Conservation (phyloP, 345 rosid genomes). For the Raphanus sativus region DNA sequence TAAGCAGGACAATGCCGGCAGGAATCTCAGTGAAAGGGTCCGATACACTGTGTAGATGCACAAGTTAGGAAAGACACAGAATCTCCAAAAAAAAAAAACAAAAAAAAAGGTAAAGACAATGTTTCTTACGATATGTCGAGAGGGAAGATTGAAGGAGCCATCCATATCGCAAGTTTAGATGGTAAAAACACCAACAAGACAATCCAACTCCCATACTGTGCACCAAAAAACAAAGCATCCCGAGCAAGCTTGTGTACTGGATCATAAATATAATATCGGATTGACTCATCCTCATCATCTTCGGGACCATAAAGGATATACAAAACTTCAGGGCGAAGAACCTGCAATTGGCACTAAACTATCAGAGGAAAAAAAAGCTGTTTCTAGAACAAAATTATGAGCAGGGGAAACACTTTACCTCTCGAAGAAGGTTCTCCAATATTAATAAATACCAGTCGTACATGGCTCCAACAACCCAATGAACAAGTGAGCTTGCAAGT, state of each 20-base stretch:
- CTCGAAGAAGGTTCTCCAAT: slow-evolving; percentile 97
- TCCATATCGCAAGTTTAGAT: slow-evolving; percentile 88
- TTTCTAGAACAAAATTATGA: background rate
- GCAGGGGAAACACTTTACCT: slow-evolving; percentile 53
- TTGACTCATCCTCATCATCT: slow-evolving; percentile 37
- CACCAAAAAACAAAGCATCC: slow-evolving; percentile 86
- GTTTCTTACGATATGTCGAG: slow-evolving; percentile 85
- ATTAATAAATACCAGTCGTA: slow-evolving; percentile 92
- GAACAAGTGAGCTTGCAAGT: slow-evolving; percentile 88
- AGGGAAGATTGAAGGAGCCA: slow-evolving; percentile 88
- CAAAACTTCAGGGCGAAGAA: slow-evolving; percentile 90
- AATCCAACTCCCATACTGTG: slow-evolving; percentile 95
- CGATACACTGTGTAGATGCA: slow-evolving; percentile 62
- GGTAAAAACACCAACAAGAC: slow-evolving; percentile 98
- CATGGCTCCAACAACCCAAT: slow-evolving; percentile 95
- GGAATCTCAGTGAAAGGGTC: slow-evolving; percentile 99
- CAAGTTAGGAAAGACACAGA: slow-evolving; percentile 35
- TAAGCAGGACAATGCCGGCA: slow-evolving; percentile 96
- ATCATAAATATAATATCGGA: slow-evolving; percentile 65
- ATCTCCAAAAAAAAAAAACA: slow-evolving; percentile 3
- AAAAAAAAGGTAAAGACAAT: background rate
- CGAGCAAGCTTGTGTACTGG: slow-evolving; percentile 99
- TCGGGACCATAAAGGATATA: slow-evolving; percentile 96
- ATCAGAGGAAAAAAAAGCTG: background rate
- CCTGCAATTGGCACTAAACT: slow-evolving; percentile 47